phyloP scores from a whole-genome alignment of 805 yeast genomes.

The Scheffersomyces lignosus region DNA sequence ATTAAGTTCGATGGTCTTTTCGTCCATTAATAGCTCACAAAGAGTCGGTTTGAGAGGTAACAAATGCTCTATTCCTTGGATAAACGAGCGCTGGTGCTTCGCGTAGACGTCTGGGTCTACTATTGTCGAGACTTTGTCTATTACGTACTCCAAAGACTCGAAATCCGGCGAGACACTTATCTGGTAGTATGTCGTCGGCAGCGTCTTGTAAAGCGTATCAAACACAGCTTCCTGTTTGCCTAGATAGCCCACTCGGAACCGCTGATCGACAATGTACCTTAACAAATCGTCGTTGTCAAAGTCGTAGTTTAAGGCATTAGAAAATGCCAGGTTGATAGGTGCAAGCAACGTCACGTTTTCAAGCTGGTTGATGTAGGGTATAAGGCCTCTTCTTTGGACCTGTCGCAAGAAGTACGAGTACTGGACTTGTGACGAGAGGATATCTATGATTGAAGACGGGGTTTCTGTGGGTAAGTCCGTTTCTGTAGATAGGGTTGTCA shows the following conservation, averaged over 20 bases:
- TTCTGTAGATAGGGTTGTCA: slow-evolving; percentile 5
- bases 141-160: slow-evolving; percentile 28
- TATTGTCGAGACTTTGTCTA: slow-evolving; percentile 48
- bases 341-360: slow-evolving; percentile 73
- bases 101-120: slow-evolving; percentile 61
- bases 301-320: slow-evolving; percentile 13
- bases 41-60: slow-evolving; percentile 36
- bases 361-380: slow-evolving; percentile 60
- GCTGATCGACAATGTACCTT: slow-evolving; percentile 35
- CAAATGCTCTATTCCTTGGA: slow-evolving; percentile 60
- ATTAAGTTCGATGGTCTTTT: slow-evolving; percentile 15
- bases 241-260: slow-evolving; percentile 32
- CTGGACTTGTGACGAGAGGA: slow-evolving; percentile 65
- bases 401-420: slow-evolving; percentile 63
- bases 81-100: slow-evolving; percentile 59
- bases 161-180: slow-evolving; percentile 25
- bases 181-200: slow-evolving; percentile 14
- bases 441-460: slow-evolving; percentile 58
- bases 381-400: slow-evolving; percentile 60
- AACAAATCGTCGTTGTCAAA: slow-evolving; percentile 12
- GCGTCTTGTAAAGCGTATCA: slow-evolving; percentile 27
- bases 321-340: slow-evolving; percentile 78
- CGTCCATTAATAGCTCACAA: slow-evolving; percentile 34
- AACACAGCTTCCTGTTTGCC: slow-evolving; percentile 22
- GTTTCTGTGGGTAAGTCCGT: slow-evolving; percentile 9